A percentile compares a stretch with the other conserved stretches of the same genome.
phyloP scores from a whole-genome alignment of 2,329 filamentous ascomycete genomes.

The Colletotrichum sp. region DNA sequence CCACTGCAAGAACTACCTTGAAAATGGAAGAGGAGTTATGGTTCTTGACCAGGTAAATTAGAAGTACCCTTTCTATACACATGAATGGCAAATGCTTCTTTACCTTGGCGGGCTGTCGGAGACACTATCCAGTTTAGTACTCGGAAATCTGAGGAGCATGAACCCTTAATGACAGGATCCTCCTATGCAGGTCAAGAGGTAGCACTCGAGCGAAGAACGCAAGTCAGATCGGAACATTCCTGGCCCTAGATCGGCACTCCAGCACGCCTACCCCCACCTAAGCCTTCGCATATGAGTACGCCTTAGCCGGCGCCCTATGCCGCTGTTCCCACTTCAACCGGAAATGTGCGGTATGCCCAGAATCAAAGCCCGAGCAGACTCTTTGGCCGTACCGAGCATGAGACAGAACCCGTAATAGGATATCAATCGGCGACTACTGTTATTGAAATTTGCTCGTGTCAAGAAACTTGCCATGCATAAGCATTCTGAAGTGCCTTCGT shows the following conservation, averaged over 20 bases:
- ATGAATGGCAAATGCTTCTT: neutral
- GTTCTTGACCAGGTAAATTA: neutral
- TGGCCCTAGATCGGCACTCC: neutral
- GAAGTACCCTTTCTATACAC: too few species aligned
- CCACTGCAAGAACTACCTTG: rapidly evolving
- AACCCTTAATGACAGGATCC: neutral
- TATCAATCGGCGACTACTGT: neutral
- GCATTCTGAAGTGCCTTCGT: too few species aligned
- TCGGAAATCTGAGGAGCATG: neutral
- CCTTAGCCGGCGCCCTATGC: neutral
- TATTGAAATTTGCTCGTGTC: neutral
- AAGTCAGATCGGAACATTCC: rapidly evolving
- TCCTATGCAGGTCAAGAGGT: too few species aligned
- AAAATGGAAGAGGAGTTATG: rapidly evolving
- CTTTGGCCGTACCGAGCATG: too few species aligned
- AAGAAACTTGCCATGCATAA: neutral
- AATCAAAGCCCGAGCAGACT: neutral
- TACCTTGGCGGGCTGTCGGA: neutral
- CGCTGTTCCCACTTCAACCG: neutral
- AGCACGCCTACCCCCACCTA: neutral
- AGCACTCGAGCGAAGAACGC: rapidly evolving
- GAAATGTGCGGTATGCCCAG: neutral
- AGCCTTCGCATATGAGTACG: neutral
- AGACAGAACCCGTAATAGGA: neutral
- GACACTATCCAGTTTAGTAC: neutral